Evolutionary conservation across 208 protist species (phyloP), one percentile per base, ranked within the genome.

Genomic region (Acanthamoeba royreba): DNA sequence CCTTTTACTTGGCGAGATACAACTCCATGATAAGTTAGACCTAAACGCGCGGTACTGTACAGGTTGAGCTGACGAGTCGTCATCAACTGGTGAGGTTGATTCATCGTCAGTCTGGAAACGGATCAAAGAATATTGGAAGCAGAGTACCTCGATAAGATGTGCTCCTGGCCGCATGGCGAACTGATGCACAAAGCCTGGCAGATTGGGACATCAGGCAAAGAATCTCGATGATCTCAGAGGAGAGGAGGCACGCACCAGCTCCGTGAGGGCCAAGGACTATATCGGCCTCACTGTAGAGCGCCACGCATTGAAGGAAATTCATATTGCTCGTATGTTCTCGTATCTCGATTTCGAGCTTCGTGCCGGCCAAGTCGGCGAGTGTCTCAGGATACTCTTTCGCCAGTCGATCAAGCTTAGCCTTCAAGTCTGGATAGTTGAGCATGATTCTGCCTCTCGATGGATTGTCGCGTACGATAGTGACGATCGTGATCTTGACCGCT

Each of bases 191-290:
- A 91, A 91, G 4, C 85, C 85, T 45, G 33, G 63, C 4, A 13
- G 63, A 4, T 31, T 77, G 33, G 25, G 38, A n/a, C 4, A 25
- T 11, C 33, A 9, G 35, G 4, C 33, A 28, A 35, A 45, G 45
- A 43, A 46, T 72, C 61, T 35, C 0, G 9, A 45, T 4, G 3
- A 9, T 9, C 7, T 7, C 7, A 15, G 61, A 72, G 49, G 19
- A 55, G 49, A 19, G 49, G 49, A 35, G 35, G 4, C 13, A 7
- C 2, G 66, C 38, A 77, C 66, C 66, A 42, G 85, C 85, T 1
- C 85, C 85, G 17, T 91, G 85, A 47, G 85, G 85, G 1, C 85
- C 85, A 11, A 72, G 13, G 85, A 91, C 42, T 13, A 91, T 91
- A 33, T 91, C 85, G 42, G 74, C 74, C 9, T 11, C 3, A 45